Conservation (phyloP, 768 basidiomycete species). For the Mycena metata region DNA sequence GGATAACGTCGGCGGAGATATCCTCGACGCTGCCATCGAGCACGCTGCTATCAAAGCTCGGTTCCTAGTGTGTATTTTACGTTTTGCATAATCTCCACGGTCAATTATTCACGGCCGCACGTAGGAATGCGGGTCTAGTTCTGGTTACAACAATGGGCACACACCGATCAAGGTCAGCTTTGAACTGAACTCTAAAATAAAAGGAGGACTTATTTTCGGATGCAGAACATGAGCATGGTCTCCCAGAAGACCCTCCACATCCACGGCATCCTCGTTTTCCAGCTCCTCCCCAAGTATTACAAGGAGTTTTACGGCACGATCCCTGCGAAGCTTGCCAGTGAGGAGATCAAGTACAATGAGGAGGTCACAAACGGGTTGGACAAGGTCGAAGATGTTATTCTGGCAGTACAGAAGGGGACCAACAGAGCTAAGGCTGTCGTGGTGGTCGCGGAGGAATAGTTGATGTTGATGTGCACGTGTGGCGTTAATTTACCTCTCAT, state of each 20-base stretch:
- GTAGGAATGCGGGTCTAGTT: constrained; percentile 58
- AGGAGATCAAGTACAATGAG: constrained; percentile 63
- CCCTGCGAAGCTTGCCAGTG: constrained; percentile 56
- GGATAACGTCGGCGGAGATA: constrained; percentile 74
- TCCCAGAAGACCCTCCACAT: too few species aligned
- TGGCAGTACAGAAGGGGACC: constrained; percentile 43
- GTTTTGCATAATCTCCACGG: neutral
- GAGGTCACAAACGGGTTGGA: constrained; percentile 61
- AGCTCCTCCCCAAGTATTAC: constrained; percentile 50
- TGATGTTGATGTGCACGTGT: too few species aligned
- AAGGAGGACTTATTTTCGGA: constrained; percentile 1
- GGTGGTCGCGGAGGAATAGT: constrained; percentile 27
- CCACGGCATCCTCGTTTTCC: constrained; percentile 55
- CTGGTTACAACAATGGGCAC: constrained; percentile 51
- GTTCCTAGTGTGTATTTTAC: constrained; percentile 60
- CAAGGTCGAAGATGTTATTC: constrained; percentile 48
- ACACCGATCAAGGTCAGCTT: constrained; percentile 45
- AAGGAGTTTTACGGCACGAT: constrained; percentile 58
- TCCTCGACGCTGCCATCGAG: constrained; percentile 66
- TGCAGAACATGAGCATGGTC: too few species aligned
- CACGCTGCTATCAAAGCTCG: constrained; percentile 59
- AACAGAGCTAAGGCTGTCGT: constrained; percentile 47
- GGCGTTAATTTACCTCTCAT: too few species aligned
- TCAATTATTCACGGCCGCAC: neutral
- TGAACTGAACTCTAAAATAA: neutral